A percentile compares a stretch with the other conserved stretches of the same genome.
Conservation (phyloP, 306 rosid genomes). For the Alnus rubra region DNA sequence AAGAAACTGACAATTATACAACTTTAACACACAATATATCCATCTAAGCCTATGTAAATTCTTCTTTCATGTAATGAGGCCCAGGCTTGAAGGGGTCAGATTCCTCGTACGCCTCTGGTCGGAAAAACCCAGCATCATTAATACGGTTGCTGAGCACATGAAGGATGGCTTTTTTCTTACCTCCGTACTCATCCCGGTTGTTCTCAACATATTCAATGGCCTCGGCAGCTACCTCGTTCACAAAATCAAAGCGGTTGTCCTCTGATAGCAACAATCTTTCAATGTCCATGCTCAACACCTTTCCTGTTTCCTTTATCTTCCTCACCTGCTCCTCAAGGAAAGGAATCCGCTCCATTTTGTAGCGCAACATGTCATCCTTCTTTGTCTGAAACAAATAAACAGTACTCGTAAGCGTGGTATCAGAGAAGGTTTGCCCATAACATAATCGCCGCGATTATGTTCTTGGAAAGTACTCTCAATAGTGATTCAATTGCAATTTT, state of each 20-base stretch:
- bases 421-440: slow-evolving; percentile 16
- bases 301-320: slow-evolving; percentile 70
- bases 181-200: slow-evolving; percentile 80
- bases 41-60: slow-evolving; percentile 37
- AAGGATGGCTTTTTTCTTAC: slow-evolving; percentile 82
- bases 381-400: slow-evolving; percentile 47
- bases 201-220: slow-evolving; percentile 77
- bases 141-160: slow-evolving; percentile 82
- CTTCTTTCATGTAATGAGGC: slow-evolving; percentile 62
- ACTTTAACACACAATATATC: background rate
- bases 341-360: slow-evolving; percentile 68
- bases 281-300: slow-evolving; percentile 66
- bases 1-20: slow-evolving; percentile 2
- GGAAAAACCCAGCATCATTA: slow-evolving; percentile 73
- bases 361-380: slow-evolving; percentile 56
- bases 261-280: slow-evolving; percentile 70
- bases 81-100: slow-evolving; percentile 80
- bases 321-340: slow-evolving; percentile 93
- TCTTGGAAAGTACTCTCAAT: background rate
- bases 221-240: slow-evolving; percentile 86
- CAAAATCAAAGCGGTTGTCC: slow-evolving; percentile 81
- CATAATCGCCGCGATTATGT: slow-evolving; percentile 6
- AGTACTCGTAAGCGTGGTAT: background rate
- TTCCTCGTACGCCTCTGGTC: slow-evolving; percentile 80
- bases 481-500: background rate